Evolutionary conservation across 2,329 filamentous ascomycete genomes (phyloP).

Genomic region (Apiospora marii): DNA sequence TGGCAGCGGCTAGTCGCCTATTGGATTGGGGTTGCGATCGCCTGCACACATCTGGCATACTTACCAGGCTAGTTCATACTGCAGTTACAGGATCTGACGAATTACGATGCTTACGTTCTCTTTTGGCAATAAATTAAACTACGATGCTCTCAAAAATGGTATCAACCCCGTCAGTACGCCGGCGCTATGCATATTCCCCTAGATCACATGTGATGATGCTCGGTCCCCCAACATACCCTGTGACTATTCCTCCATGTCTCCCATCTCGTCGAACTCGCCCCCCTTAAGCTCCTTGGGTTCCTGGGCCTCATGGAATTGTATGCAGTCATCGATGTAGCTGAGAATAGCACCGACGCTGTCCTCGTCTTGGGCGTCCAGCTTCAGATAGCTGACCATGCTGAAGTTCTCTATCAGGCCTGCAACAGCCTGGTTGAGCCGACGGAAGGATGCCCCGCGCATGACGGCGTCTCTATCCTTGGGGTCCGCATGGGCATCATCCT

Average conservation of each 20-base stretch:
- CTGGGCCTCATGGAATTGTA: constrained; percentile 46
- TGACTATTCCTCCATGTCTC: constrained; percentile 30
- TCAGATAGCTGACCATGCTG: constrained; percentile 95
- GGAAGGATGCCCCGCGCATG: constrained; percentile 84
- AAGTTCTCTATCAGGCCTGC: constrained; percentile 94
- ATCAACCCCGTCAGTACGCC: constrained; percentile 23
- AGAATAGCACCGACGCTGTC: constrained; percentile 80
- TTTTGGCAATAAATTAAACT: constrained; percentile 12
- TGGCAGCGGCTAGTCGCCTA: background rate
- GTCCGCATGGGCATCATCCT: constrained; percentile 63
- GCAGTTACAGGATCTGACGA: constrained; percentile 21
- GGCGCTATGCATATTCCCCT: constrained; percentile 23
- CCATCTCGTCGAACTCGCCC: constrained; percentile 36
- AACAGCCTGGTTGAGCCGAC: constrained; percentile 84
- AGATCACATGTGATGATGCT: constrained; percentile 8
- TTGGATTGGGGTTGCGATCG: background rate
- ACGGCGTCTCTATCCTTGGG: constrained; percentile 72
- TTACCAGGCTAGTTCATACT: constrained; percentile 19
- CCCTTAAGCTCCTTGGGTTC: constrained; percentile 45
- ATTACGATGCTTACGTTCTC: constrained; percentile 16
- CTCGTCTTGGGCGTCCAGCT: constrained; percentile 88
- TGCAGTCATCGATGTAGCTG: constrained; percentile 63
- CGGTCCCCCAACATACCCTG: constrained; percentile 22
- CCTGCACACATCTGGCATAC: background rate
- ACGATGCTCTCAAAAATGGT: constrained; percentile 21